Evolutionary conservation across 495 filamentous ascomycete genomes (phyloP).

Genomic region (Aspergillus carlsbadensis): DNA sequence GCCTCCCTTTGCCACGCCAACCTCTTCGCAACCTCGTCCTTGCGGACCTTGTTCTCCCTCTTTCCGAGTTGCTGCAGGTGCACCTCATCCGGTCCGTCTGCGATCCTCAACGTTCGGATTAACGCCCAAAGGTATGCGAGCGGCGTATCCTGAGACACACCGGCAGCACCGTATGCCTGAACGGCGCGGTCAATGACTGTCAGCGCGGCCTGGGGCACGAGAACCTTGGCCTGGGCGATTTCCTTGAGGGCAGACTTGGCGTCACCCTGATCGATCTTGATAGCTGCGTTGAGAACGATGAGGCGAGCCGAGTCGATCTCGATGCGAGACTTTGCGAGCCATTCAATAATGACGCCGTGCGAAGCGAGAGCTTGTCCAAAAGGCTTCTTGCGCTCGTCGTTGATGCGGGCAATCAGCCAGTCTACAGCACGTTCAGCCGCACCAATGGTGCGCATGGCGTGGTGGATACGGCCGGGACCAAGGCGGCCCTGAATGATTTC

Average conservation of each 20-base stretch:
- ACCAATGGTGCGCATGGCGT: conserved; percentile 89
- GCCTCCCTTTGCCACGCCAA: conserved; percentile 63
- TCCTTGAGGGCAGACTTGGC: conserved; percentile 79
- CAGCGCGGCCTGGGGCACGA: conserved; percentile 74
- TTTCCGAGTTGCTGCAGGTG: conserved; percentile 88
- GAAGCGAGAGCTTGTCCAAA: conserved; percentile 78
- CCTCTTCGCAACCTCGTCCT: conserved; percentile 59
- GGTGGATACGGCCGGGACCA: conserved; percentile 89
- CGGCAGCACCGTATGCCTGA: conserved; percentile 81
- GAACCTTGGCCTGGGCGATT: conserved; percentile 85
- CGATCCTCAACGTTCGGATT: conserved; percentile 78
- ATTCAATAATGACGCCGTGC: conserved; percentile 90
- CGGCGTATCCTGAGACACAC: conserved; percentile 88
- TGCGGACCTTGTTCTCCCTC: conserved; percentile 73
- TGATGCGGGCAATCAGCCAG: conserved; percentile 86
- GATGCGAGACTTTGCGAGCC: conserved; percentile 85
- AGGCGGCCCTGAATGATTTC: conserved; percentile 95
- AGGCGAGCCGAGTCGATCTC: conserved; percentile 88
- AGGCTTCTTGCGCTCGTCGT: conserved; percentile 80
- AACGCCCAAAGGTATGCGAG: conserved; percentile 84
- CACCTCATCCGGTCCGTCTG: conserved; percentile 92
- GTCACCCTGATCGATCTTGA: conserved; percentile 80
- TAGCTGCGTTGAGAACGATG: conserved; percentile 83
- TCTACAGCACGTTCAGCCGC: conserved; percentile 81
- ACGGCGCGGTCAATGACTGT: conserved; percentile 84